phyloP scores from a whole-genome alignment of 1,284 basidiomycete genomes.

The Moesziomyces aphidis region DNA sequence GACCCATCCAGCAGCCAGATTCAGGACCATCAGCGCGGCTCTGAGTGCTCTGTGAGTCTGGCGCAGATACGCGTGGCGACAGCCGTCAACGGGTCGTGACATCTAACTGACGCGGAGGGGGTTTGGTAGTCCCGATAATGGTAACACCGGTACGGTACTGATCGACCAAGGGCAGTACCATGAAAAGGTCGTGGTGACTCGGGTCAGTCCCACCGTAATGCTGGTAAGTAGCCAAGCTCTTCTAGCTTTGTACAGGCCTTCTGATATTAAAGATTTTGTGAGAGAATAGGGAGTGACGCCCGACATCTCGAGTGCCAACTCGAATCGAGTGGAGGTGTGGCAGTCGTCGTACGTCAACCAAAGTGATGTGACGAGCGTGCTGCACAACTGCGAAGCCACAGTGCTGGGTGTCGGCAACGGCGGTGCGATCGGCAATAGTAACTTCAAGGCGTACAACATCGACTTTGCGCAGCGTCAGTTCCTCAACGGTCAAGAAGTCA shows the following conservation, averaged over 20 bases:
- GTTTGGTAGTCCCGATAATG: constrained; percentile 21
- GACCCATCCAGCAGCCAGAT: constrained; percentile 9
- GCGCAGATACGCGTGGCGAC: constrained; percentile 8
- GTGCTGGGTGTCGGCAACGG: constrained; percentile 22
- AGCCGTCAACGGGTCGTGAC: not conserved
- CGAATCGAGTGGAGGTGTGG: constrained; percentile 35
- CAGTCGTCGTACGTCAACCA: constrained; percentile 43
- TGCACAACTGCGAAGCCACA: constrained; percentile 34
- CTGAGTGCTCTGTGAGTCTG: constrained; percentile 26
- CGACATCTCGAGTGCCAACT: not conserved
- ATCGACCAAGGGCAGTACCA: constrained; percentile 34
- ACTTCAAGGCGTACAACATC: constrained; percentile 50
- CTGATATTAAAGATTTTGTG: not conserved
- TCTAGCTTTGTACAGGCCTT: not conserved
- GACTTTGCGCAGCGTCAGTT: constrained; percentile 32
- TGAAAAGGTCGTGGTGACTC: constrained; percentile 28
- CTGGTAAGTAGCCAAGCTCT: constrained; percentile 11
- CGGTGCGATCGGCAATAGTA: constrained; percentile 4
- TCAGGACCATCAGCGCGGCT: constrained; percentile 24
- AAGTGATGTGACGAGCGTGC: constrained; percentile 4
- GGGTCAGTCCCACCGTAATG: constrained; percentile 24
- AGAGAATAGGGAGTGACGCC: constrained; percentile 17
- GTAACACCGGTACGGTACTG: constrained; percentile 17
- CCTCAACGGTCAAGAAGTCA: constrained; percentile 14
- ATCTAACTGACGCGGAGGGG: too few species aligned